These are phyloP conservation scores for Auxenochlorella pyrenoidosa DNA, from an alignment of 139 green algal species.

Conservation along the genomic window DNA sequence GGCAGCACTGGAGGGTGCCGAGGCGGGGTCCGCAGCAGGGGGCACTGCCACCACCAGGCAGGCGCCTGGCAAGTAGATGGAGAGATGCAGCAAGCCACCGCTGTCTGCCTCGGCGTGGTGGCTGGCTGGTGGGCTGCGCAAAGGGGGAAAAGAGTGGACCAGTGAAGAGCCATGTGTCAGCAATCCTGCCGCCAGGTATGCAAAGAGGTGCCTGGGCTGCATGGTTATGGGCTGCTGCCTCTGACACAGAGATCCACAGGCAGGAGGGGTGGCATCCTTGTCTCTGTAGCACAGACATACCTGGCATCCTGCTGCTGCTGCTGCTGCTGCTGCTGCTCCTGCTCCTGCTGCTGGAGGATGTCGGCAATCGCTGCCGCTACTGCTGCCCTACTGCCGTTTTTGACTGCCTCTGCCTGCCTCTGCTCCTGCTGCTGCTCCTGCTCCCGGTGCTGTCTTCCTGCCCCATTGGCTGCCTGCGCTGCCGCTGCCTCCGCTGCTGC, in stretches of 20 bases:
- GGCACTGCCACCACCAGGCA: conserved; percentile 4
- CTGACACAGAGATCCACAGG: too few relatives aligned
- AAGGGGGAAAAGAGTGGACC: too few relatives aligned
- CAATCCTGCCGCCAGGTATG: too few relatives aligned
- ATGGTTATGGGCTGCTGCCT: too few relatives aligned
- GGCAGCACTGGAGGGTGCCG: too few relatives aligned
- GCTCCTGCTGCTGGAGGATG: conserved; percentile 21
- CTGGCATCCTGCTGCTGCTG: not conserved
- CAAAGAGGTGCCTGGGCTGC: too few relatives aligned
- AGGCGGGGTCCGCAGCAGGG: not conserved
- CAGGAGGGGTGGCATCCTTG: too few relatives aligned
- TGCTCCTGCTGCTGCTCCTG: not conserved
- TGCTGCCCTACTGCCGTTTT: not conserved
- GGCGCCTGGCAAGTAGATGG: conserved; percentile 3
- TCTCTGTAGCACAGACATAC: not conserved
- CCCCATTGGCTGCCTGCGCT: not conserved
- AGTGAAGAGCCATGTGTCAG: too few relatives aligned
- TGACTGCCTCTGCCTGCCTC: not conserved
- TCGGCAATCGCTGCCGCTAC: conserved; percentile 1
- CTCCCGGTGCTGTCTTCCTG: not conserved
- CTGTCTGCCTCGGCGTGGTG: too few relatives aligned
- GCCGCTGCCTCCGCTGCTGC: not conserved
- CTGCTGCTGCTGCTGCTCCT: conserved; percentile 4
- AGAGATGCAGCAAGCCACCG: not conserved
- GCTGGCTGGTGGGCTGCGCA: too few relatives aligned